A percentile compares a stretch with the other conserved stretches of the same genome.
These are phyloP conservation scores for Agapanthus africanus DNA, from an alignment of 106 monocot species.

Conservation along the genomic window DNA sequence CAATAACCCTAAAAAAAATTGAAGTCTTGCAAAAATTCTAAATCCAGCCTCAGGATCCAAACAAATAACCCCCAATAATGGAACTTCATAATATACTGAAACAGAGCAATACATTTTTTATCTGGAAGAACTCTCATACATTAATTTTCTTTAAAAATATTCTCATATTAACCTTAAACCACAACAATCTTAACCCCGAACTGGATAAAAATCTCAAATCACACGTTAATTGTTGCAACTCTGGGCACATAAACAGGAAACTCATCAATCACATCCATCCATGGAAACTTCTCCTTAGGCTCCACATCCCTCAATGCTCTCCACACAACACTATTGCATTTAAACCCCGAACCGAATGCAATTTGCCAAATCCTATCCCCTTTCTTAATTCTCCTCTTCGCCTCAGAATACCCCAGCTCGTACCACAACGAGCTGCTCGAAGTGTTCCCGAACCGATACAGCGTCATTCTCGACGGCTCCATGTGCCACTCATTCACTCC, in stretches of 20 bases:
- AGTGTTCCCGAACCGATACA: conserved; percentile 18
- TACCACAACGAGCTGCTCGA: conserved; percentile 26
- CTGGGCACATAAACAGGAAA: conserved; percentile 16
- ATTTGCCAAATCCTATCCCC: conserved; percentile 19
- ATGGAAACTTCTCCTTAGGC: conserved; percentile 5
- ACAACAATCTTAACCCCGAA: no score
- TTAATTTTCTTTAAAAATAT: no score
- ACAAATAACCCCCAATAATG: no score
- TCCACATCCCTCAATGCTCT: conserved; percentile 2
- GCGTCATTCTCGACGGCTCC: conserved; percentile 23
- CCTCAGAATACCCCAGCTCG: conserved; percentile 16
- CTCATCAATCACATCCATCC: conserved; percentile 15
- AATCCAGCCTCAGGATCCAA: no score
- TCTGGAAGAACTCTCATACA: no score
- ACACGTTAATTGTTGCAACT: conserved; percentile 4
- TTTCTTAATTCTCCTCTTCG: conserved; percentile 12
- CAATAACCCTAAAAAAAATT: no score
- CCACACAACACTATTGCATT: conserved; percentile 19
- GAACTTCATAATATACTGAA: no score
- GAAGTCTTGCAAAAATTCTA: no score
- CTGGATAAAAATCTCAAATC: no score
- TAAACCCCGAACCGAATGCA: conserved; percentile 18
- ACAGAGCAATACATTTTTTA: no score
- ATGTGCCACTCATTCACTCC: conserved; percentile 11
- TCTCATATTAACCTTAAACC: no score